Evolutionary conservation across 352 stramenopile genomes (phyloP).

Genomic region (Pythium phragmitis): DNA sequence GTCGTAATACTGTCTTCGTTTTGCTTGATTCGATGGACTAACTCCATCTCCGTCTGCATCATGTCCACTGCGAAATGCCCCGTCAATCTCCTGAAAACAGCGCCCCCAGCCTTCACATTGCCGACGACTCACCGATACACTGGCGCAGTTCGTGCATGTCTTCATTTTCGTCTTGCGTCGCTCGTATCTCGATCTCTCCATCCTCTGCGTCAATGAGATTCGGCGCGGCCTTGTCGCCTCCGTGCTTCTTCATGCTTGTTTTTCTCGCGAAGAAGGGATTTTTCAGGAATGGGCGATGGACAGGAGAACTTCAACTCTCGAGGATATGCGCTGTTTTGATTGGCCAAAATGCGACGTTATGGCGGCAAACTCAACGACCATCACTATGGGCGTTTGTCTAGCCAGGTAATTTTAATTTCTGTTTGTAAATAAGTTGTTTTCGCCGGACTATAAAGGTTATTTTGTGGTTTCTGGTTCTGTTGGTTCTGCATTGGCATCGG

Average conservation of each 20-base stretch:
- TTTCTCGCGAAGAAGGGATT: background rate
- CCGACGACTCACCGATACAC: slow-evolving; percentile 48
- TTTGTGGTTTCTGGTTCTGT: slow-evolving; percentile 1
- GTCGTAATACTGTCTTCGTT: slow-evolving; percentile 50
- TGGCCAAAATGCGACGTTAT: slow-evolving; percentile 16
- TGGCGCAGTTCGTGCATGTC: slow-evolving; percentile 66
- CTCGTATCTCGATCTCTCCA: background rate
- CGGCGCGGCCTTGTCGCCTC: background rate
- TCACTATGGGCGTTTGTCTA: slow-evolving; percentile 14
- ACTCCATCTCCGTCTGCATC: slow-evolving; percentile 76
- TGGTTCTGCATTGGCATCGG: background rate
- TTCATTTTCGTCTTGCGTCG: slow-evolving; percentile 18
- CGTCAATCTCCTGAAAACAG: background rate
- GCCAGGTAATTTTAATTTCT: background rate
- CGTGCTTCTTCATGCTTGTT: slow-evolving; percentile 6
- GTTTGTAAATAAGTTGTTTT: background rate
- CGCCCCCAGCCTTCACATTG: background rate
- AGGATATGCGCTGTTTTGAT: slow-evolving; percentile 4
- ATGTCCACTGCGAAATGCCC: slow-evolving; percentile 50
- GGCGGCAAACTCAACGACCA: slow-evolving; percentile 15
- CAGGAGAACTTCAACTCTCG: slow-evolving; percentile 20
- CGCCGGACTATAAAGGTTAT: slow-evolving; percentile 4
- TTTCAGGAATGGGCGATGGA: background rate
- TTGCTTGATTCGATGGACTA: slow-evolving; percentile 67
- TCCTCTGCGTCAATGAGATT: slow-evolving; percentile 6